Percentiles rank a stretch among this genome's conserved stretches.
phyloP scores from a whole-genome alignment of 164 flowering plant species.

The Umbellularia californica region DNA sequence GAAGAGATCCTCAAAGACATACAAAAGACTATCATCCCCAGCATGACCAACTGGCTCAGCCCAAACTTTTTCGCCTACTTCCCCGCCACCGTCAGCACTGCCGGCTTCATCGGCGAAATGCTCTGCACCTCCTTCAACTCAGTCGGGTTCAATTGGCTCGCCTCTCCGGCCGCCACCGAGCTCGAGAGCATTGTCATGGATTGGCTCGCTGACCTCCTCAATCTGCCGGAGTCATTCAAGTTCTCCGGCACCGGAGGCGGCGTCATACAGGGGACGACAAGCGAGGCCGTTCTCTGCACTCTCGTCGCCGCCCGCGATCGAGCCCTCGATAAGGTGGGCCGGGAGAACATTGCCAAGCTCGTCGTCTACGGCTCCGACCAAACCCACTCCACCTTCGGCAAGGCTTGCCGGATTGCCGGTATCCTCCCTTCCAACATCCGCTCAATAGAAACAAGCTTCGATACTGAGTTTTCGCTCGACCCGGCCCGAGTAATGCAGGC shows the following conservation, averaged over 20 bases:
- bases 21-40: constrained; percentile 33
- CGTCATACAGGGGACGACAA: constrained; percentile 52
- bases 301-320: constrained; percentile 48
- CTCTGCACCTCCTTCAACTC: constrained; percentile 46
- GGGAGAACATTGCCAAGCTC: constrained; percentile 24
- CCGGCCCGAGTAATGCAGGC: constrained; percentile 15
- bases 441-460: constrained; percentile 22
- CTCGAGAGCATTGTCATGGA: constrained; percentile 58
- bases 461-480: constrained; percentile 26
- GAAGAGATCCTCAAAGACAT: constrained; percentile 41
- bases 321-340: constrained; percentile 19
- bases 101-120: constrained; percentile 57
- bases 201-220: constrained; percentile 42
- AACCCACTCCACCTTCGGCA: constrained; percentile 47
- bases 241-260: constrained; percentile 52
- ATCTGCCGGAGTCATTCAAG: constrained; percentile 43
- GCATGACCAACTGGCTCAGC: constrained; percentile 60
- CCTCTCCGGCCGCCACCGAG: constrained; percentile 68
- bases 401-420: constrained; percentile 45
- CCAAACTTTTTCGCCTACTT: constrained; percentile 66
- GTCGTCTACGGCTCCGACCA: constrained; percentile 66
- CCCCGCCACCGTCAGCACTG: constrained; percentile 50
- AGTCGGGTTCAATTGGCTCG: constrained; percentile 60
- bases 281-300: constrained; percentile 49
- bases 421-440: constrained; percentile 34